phyloP scores from a whole-genome alignment of 208 protist species.

The Leishmania lainsoni region DNA sequence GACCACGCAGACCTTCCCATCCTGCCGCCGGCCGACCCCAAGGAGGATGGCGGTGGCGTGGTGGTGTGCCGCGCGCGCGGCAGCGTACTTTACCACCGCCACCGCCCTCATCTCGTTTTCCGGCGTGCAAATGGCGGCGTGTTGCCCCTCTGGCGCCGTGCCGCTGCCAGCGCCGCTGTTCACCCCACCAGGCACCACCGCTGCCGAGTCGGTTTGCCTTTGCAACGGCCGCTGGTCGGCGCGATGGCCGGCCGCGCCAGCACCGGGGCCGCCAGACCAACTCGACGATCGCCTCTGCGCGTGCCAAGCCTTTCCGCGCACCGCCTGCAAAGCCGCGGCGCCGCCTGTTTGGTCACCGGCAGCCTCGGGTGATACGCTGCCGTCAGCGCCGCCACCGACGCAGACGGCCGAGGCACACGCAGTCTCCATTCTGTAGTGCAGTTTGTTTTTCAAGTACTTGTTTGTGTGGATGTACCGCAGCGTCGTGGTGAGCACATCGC shows the following conservation, averaged over 20 bases:
- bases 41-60: slow-evolving; percentile 45
- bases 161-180: slow-evolving; percentile 2
- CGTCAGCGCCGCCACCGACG: background rate
- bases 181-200: background rate
- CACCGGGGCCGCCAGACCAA: background rate
- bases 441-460: slow-evolving; percentile 59
- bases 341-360: background rate
- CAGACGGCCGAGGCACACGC: slow-evolving; percentile 13
- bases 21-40: slow-evolving; percentile 56
- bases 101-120: slow-evolving; percentile 20
- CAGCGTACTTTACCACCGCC: slow-evolving; percentile 47
- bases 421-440: slow-evolving; percentile 82
- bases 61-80: slow-evolving; percentile 42
- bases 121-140: background rate
- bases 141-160: background rate
- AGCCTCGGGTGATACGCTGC: background rate
- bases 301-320: background rate
- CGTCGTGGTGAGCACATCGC: slow-evolving; percentile 42
- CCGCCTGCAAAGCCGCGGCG: background rate
- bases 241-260: background rate
- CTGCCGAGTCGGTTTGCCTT: background rate
- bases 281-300: background rate
- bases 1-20: slow-evolving; percentile 51
- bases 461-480: slow-evolving; percentile 54
- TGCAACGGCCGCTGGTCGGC: background rate